phyloP scores from a whole-genome alignment of 352 stramenopile genomes.

The Phytophthora sp. region DNA sequence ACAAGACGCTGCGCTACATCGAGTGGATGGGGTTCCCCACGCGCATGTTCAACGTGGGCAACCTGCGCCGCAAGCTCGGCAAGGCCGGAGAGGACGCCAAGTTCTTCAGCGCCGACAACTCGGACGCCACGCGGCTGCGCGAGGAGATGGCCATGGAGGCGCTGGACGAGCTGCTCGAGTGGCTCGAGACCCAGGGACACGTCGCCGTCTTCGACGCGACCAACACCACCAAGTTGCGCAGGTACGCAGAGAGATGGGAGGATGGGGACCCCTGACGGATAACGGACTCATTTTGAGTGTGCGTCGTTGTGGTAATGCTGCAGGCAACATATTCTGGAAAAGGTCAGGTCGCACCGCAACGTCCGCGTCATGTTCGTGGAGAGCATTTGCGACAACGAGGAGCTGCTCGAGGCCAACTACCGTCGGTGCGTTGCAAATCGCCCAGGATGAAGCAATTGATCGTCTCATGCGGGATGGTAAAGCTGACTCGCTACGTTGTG shows the following conservation, averaged over 20 bases:
- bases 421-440: conserved; percentile 51
- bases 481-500: conserved; percentile 29
- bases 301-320: neutral
- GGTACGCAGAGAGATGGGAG: conserved; percentile 23
- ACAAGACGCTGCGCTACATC: conserved; percentile 94
- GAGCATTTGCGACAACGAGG: conserved; percentile 94
- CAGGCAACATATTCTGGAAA: conserved; percentile 67
- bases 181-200: conserved; percentile 90
- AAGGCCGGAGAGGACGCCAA: conserved; percentile 71
- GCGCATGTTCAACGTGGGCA: conserved; percentile 96
- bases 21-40: conserved; percentile 91
- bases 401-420: conserved; percentile 94
- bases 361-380: conserved; percentile 95
- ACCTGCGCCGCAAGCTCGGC: conserved; percentile 87
- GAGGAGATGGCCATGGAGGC: conserved; percentile 91
- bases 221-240: conserved; percentile 91
- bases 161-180: conserved; percentile 91
- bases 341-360: conserved; percentile 65
- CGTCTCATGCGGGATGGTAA: conserved; percentile 5
- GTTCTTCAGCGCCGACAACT: conserved; percentile 94
- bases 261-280: neutral
- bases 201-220: conserved; percentile 96
- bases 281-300: neutral
- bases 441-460: conserved; percentile 12
- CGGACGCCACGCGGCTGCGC: conserved; percentile 75